These are phyloP conservation scores for Ceratorhiza oryzae-sativae DNA, from an alignment of 1,284 basidiomycete genomes.

Conservation along the genomic window DNA sequence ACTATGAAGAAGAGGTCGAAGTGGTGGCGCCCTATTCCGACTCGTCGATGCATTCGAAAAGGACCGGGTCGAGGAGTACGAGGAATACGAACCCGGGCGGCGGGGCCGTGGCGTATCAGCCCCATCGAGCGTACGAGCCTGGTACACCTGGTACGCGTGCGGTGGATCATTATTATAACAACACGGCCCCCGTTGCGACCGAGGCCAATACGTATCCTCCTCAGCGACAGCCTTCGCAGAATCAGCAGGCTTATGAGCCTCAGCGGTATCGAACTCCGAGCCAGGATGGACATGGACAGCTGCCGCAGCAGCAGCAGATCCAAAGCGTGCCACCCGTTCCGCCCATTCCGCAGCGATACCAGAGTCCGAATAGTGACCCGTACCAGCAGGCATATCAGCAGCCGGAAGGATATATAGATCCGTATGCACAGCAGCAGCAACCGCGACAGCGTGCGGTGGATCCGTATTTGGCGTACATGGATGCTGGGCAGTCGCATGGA, in stretches of 20 bases:
- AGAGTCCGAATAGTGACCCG: conserved; percentile 14
- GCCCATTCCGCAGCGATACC: conserved; percentile 16
- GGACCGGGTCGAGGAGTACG: conserved; percentile 50
- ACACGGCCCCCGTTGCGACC: conserved; percentile 18
- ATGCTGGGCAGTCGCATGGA: not conserved
- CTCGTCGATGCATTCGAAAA: conserved; percentile 41
- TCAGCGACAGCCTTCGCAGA: conserved; percentile 14
- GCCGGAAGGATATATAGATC: conserved; percentile 1
- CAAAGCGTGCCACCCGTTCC: not conserved
- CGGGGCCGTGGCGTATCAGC: conserved; percentile 29
- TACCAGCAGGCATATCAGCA: not conserved
- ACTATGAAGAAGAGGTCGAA: conserved; percentile 42
- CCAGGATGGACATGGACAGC: not conserved
- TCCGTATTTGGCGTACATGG: conserved; percentile 21
- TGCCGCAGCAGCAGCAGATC: not conserved
- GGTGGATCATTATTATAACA: conserved; percentile 71
- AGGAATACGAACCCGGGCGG: conserved; percentile 10
- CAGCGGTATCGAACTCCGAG: conserved; percentile 10
- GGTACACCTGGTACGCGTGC: conserved; percentile 68
- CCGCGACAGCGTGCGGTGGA: conserved; percentile 12
- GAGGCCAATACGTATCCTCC: conserved; percentile 25
- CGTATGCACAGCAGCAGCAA: conserved; percentile 26
- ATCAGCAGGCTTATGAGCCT: not conserved
- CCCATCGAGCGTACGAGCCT: conserved; percentile 65
- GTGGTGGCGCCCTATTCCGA: conserved; percentile 35